A percentile compares a stretch with the other conserved stretches of the same genome.
Conservation (phyloP, 805 yeast genomes). For the Yarrowia osloensis region DNA sequence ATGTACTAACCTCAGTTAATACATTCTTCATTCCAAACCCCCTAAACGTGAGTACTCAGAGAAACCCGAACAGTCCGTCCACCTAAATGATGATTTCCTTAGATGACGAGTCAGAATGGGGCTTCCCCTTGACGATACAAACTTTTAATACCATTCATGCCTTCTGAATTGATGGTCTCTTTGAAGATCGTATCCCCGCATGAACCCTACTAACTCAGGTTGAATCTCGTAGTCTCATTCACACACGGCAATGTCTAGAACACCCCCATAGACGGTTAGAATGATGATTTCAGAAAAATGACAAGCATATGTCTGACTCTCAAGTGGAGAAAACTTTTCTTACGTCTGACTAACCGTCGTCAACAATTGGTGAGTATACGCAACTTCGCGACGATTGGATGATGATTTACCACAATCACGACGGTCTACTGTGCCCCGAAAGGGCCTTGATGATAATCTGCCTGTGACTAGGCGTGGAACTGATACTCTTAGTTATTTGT, state of each 20-base stretch:
- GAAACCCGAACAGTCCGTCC: not conserved
- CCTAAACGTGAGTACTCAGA: constrained; percentile 1
- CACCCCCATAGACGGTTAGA: constrained; percentile 43
- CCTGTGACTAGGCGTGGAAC: constrained; percentile 86
- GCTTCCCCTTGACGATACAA: constrained; percentile 89
- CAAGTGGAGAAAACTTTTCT: constrained; percentile 60
- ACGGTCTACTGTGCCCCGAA: constrained; percentile 67
- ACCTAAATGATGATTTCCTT: constrained; percentile 44
- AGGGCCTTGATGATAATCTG: constrained; percentile 70
- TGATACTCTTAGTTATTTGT: constrained; percentile 37
- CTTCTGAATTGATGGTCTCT: constrained; percentile 53
- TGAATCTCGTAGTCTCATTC: not conserved
- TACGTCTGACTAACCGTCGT: constrained; percentile 54
- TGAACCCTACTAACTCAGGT: constrained; percentile 15
- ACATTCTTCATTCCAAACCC: not conserved
- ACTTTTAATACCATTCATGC: constrained; percentile 93
- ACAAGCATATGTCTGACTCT: constrained; percentile 99
- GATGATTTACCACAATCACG: constrained; percentile 67
- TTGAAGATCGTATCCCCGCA: not conserved
- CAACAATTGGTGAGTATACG: constrained; percentile 33
- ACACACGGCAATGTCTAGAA: not conserved
- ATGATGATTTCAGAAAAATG: constrained; percentile 72
- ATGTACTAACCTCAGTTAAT: constrained; percentile 23
- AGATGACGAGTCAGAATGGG: constrained; percentile 99
- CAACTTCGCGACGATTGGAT: constrained; percentile 39